Evolutionary conservation across 148 eudicot genomes (phyloP).

Genomic region (Cornus controversa): DNA sequence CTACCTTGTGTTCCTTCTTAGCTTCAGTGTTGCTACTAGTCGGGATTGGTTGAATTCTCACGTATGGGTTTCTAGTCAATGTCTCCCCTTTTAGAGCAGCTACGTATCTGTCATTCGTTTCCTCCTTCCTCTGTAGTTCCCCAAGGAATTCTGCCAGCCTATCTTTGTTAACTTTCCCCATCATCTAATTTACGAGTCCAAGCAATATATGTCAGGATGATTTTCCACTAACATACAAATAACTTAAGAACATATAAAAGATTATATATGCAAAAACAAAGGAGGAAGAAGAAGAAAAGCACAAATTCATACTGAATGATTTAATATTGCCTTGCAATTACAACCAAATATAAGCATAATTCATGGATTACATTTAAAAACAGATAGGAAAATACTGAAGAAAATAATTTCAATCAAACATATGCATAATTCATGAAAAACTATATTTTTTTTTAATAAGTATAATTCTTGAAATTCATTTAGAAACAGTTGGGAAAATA

Average conservation of each 20-base stretch:
- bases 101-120: slow-evolving; percentile 86
- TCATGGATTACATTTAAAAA: too few relatives aligned
- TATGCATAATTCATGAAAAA: too few relatives aligned
- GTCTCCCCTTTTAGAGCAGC: slow-evolving; percentile 96
- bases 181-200: slow-evolving; percentile 61
- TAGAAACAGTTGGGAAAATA: too few relatives aligned
- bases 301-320: too few relatives aligned
- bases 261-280: background rate
- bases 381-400: too few relatives aligned
- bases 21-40: slow-evolving; percentile 30
- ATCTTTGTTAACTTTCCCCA: slow-evolving; percentile 83
- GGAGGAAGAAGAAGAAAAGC: background rate
- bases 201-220: background rate
- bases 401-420: too few relatives aligned
- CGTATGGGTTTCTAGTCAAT: slow-evolving; percentile 76
- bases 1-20: slow-evolving; percentile 26
- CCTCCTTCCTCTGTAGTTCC: slow-evolving; percentile 87
- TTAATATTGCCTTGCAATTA: too few relatives aligned
- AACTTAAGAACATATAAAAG: background rate
- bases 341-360: too few relatives aligned
- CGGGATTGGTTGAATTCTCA: slow-evolving; percentile 67
- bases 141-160: slow-evolving; percentile 83
- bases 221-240: background rate
- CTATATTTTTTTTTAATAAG: too few relatives aligned
- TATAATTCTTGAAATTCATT: too few relatives aligned